Evolutionary conservation across 2,329 filamentous ascomycete genomes (phyloP).

Genomic region (Sclerotinia trifoliorum): DNA sequence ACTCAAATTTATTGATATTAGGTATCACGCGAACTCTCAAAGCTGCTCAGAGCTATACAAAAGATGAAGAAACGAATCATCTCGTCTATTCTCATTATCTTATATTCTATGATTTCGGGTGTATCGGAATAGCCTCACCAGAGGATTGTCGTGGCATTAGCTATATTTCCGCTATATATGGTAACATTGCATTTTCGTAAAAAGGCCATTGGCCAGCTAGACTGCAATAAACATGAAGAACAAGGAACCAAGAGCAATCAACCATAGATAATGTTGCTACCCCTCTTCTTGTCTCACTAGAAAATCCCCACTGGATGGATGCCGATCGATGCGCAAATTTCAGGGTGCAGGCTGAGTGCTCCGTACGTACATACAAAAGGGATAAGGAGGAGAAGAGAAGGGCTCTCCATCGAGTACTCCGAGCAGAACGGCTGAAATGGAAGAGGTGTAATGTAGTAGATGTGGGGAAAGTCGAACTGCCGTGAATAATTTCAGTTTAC

Average conservation of each 20-base stretch:
- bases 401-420: background rate
- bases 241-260: background rate
- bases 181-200: background rate
- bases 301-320: background rate
- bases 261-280: constrained; percentile 8
- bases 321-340: constrained; percentile 8
- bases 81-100: background rate
- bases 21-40: background rate
- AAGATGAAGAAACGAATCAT: background rate
- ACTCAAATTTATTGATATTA: background rate
- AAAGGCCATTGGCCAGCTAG: background rate
- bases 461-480: constrained; percentile 4
- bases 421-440: too few relatives aligned
- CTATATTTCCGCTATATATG: background rate
- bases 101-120: constrained; percentile 1
- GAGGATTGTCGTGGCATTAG: background rate
- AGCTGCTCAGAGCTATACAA: background rate
- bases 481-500: background rate
- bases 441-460: background rate
- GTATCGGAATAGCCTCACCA: background rate
- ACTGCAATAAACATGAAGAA: background rate
- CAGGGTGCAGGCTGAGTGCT: background rate
- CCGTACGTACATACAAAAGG: background rate
- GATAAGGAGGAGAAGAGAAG: background rate
- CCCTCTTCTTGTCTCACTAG: constrained; percentile 18